phyloP scores from a whole-genome alignment of 176 grass and related monocot genomes.

The Urochloa ruziziensis region DNA sequence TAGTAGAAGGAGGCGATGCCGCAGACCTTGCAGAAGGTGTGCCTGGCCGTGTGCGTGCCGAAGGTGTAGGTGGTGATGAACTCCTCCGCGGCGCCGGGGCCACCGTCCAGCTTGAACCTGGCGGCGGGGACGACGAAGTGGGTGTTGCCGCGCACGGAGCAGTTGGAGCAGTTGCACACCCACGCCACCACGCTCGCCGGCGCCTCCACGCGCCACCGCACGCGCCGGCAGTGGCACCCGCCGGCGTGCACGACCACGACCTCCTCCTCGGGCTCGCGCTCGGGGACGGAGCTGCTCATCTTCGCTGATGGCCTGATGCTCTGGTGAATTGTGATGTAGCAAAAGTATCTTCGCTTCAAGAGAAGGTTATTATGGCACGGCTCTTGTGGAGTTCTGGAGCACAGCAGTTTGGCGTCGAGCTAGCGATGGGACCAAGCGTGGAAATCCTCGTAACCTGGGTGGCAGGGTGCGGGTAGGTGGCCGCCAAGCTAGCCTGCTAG shows the following conservation, averaged over 20 bases:
- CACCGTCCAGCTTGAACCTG: constrained; percentile 45
- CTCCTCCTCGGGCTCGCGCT: background rate
- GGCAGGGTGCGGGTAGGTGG: background rate
- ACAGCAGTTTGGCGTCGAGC: background rate
- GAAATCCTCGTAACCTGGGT: background rate
- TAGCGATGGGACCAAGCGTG: background rate
- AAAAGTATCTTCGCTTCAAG: background rate
- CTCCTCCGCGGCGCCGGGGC: constrained; percentile 31
- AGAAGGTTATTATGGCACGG: background rate
- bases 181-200: constrained; percentile 57
- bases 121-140: constrained; percentile 59
- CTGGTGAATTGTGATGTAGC: no score
- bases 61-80: constrained; percentile 81
- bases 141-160: constrained; percentile 63
- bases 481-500: background rate
- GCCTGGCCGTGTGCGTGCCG: constrained; percentile 75
- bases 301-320: no score
- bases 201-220: constrained; percentile 64
- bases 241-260: constrained; percentile 37
- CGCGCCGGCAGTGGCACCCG: constrained; percentile 70
- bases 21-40: constrained; percentile 78
- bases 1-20: constrained; percentile 86
- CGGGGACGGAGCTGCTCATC: constrained; percentile 25
- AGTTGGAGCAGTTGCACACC: constrained; percentile 73
- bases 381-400: background rate